A percentile compares a stretch with the other conserved stretches of the same genome.
phyloP scores from a whole-genome alignment of 2,329 filamentous ascomycete genomes.

The Colletotrichum paranaense region DNA sequence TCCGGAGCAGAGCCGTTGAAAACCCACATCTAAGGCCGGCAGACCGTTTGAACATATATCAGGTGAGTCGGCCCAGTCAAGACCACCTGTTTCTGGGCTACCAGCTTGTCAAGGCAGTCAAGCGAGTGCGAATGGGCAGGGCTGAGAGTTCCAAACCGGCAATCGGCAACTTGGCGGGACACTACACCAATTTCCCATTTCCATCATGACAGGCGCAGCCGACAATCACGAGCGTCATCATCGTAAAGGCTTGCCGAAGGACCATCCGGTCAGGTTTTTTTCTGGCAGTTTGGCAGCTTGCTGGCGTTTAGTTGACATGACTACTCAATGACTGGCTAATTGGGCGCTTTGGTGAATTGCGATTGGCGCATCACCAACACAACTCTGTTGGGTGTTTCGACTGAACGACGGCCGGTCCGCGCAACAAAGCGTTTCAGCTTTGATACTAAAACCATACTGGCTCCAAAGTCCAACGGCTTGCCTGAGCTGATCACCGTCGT shows the following conservation, averaged over 20 bases:
- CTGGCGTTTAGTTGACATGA: slow-evolving; percentile 5
- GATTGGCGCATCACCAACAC: slow-evolving; percentile 19
- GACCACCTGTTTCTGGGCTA: neutral
- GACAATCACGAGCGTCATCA: slow-evolving; percentile 3
- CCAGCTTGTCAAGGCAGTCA: neutral
- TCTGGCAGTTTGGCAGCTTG: neutral
- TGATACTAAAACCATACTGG: slow-evolving; percentile 12
- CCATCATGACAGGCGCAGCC: neutral
- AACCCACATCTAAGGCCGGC: neutral
- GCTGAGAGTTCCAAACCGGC: neutral
- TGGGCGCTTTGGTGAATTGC: neutral
- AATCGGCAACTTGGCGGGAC: slow-evolving; percentile 12
- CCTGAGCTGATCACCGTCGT: neutral
- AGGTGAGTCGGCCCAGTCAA: neutral
- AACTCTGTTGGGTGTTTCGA: slow-evolving; percentile 26
- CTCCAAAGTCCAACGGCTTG: neutral
- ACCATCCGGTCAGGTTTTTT: neutral
- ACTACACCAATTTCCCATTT: neutral
- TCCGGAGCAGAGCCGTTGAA: neutral
- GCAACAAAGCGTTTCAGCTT: slow-evolving; percentile 27
- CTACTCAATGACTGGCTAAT: neutral
- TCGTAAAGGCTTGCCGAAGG: neutral
- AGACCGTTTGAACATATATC: slow-evolving; percentile 16
- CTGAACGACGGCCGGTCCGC: slow-evolving; percentile 19
- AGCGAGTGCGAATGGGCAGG: slow-evolving; percentile 12